phyloP scores from a whole-genome alignment of 768 basidiomycete species.

The Mycena capillaripes region DNA sequence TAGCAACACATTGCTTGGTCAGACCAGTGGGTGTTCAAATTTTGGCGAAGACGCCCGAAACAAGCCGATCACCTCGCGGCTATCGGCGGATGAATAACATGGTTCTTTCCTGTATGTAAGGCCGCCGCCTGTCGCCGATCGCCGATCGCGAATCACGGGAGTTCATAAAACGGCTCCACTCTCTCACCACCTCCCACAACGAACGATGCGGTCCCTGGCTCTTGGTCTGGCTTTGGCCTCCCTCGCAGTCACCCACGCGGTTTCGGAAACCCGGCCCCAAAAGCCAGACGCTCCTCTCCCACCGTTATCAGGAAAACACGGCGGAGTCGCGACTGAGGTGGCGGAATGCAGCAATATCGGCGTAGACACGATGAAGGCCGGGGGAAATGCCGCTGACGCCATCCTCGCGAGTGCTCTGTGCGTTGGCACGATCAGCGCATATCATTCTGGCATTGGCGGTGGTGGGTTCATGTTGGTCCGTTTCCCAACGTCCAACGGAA shows the following conservation, averaged over 20 bases:
- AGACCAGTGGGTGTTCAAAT: too few relatives aligned
- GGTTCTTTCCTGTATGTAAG: too few relatives aligned
- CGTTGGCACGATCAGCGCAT: slow-evolving; percentile 51
- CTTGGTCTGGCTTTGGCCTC: neutral
- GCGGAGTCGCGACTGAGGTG: slow-evolving; percentile 34
- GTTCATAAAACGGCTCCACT: too few relatives aligned
- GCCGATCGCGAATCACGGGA: too few relatives aligned
- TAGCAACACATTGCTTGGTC: too few relatives aligned
- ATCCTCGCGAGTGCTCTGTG: slow-evolving; percentile 60
- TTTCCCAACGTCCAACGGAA: neutral
- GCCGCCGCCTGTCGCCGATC: too few relatives aligned
- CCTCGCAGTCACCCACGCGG: neutral
- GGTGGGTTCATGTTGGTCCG: slow-evolving; percentile 40
- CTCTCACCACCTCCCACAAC: too few relatives aligned
- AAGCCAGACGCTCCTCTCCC: slow-evolving; percentile 4
- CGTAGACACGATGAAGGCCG: slow-evolving; percentile 53
- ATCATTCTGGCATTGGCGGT: slow-evolving; percentile 50
- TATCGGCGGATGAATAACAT: too few relatives aligned
- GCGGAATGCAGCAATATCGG: slow-evolving; percentile 57
- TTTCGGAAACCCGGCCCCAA: neutral
- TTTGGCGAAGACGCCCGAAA: too few relatives aligned
- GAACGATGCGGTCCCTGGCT: neutral
- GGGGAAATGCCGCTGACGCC: slow-evolving; percentile 66
- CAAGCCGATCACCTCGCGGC: too few relatives aligned
- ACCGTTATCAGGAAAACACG: slow-evolving; percentile 26